Percentiles rank a stretch among this genome's conserved stretches.
These are phyloP conservation scores for Polychaeton citri DNA, from an alignment of 2,329 filamentous ascomycete genomes.

Conservation along the genomic window DNA sequence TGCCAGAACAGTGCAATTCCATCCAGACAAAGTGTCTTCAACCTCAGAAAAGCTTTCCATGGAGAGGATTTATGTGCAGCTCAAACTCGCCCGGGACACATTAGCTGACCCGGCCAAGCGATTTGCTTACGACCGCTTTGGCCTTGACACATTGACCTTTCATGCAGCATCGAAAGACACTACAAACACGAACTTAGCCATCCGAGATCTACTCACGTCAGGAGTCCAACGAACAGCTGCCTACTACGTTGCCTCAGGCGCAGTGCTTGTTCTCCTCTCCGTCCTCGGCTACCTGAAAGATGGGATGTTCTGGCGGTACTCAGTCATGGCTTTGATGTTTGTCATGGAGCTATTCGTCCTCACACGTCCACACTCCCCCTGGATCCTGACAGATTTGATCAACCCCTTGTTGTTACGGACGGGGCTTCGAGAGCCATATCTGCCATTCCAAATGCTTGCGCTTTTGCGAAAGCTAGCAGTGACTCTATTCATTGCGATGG, in stretches of 20 bases:
- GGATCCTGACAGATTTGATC: constrained; percentile 30
- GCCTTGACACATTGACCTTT: constrained; percentile 57
- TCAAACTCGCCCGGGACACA: constrained; percentile 74
- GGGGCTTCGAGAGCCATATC: constrained; percentile 44
- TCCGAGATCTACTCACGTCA: constrained; percentile 57
- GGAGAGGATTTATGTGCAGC: constrained; percentile 58
- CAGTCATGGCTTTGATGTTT: constrained; percentile 40
- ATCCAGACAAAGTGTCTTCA: constrained; percentile 67
- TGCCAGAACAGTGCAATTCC: constrained; percentile 43
- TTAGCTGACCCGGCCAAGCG: constrained; percentile 62
- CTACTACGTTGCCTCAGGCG: constrained; percentile 47
- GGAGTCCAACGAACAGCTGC: constrained; percentile 49
- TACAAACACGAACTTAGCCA: constrained; percentile 26
- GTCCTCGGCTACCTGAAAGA: constrained; percentile 55
- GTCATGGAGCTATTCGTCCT: constrained; percentile 45
- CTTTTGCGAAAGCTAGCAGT: constrained; percentile 65
- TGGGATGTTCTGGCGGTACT: constrained; percentile 43
- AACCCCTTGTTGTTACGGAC: constrained; percentile 34
- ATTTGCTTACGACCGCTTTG: constrained; percentile 85
- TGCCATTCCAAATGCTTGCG: constrained; percentile 74
- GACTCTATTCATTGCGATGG: constrained; percentile 70
- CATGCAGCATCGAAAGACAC: constrained; percentile 34
- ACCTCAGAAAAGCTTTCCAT: constrained; percentile 24
- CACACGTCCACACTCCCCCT: constrained; percentile 36
- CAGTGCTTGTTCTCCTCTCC: constrained; percentile 47